phyloP scores from a whole-genome alignment of 257 asterid genomes.

The Salvia splendens region DNA sequence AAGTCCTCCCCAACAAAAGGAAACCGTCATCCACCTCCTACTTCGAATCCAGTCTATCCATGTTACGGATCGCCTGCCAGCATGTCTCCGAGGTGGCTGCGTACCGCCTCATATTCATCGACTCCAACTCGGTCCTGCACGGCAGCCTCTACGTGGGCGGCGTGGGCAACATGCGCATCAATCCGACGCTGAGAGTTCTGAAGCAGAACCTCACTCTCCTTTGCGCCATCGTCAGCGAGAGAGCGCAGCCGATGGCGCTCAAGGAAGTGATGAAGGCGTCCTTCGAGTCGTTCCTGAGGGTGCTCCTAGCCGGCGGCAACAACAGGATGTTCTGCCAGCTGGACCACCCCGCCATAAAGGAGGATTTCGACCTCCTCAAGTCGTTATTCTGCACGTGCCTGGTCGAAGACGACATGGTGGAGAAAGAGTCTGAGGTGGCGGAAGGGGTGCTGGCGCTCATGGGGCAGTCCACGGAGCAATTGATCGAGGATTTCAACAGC shows the following conservation, averaged over 20 bases:
- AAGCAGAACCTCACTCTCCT: slow-evolving; percentile 79
- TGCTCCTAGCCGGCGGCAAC: slow-evolving; percentile 80
- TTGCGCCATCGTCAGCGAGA: slow-evolving; percentile 66
- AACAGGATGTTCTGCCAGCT: slow-evolving; percentile 49
- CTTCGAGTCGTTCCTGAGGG: slow-evolving; percentile 75
- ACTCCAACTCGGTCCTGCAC: slow-evolving; percentile 58
- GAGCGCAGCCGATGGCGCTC: slow-evolving; percentile 59
- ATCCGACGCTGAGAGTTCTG: slow-evolving; percentile 53
- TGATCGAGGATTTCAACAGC: slow-evolving; percentile 65
- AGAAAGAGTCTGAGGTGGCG: slow-evolving; percentile 66
- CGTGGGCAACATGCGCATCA: slow-evolving; percentile 50
- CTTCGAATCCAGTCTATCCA: slow-evolving; percentile 53
- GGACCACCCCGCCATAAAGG: slow-evolving; percentile 67
- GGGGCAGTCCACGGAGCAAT: slow-evolving; percentile 70
- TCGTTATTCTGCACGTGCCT: slow-evolving; percentile 62
- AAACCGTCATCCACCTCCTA: slow-evolving; percentile 40
- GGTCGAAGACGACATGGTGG: slow-evolving; percentile 62
- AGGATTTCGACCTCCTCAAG: slow-evolving; percentile 63
- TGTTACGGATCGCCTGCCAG: slow-evolving; percentile 49
- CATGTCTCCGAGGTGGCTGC: slow-evolving; percentile 87
- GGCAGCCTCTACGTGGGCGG: slow-evolving; percentile 58
- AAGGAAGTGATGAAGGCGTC: slow-evolving; percentile 81
- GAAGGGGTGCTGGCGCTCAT: slow-evolving; percentile 72
- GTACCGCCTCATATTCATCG: slow-evolving; percentile 71
- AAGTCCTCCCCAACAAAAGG: slow-evolving; percentile 40